A percentile compares a stretch with the other conserved stretches of the same genome.
Conservation (phyloP, 805 yeast genomes). For the Myxozyma geophila region DNA sequence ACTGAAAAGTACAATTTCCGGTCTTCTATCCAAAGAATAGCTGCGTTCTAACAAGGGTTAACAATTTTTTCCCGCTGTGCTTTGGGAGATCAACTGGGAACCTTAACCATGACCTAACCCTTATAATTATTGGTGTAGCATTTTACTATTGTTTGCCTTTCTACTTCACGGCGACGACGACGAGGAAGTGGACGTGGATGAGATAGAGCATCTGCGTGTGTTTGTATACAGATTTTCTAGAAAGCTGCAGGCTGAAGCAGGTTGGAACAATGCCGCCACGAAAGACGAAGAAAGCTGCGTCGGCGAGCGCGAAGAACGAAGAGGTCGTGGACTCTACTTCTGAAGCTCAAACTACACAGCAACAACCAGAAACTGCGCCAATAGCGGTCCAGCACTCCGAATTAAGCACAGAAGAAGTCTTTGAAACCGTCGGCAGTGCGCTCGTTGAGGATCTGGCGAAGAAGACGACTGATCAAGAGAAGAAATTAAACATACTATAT, state of each 20-base stretch:
- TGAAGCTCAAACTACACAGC: background rate
- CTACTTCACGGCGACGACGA: too few species aligned
- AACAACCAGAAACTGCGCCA: background rate
- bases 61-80: background rate
- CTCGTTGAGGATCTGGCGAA: conserved; percentile 33
- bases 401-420: conserved; percentile 21
- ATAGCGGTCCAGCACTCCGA: conserved; percentile 13
- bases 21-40: background rate
- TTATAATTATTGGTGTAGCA: background rate
- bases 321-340: background rate
- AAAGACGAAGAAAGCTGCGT: conserved; percentile 1
- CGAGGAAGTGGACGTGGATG: background rate
- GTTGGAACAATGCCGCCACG: conserved; percentile 12
- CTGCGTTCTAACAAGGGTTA: background rate
- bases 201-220: background rate
- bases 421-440: conserved; percentile 32
- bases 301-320: background rate
- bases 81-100: conserved; percentile 3
- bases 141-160: background rate
- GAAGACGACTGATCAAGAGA: conserved; percentile 44
- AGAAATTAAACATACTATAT: conserved; percentile 41
- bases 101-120: background rate
- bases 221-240: background rate
- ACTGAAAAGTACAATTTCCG: background rate
- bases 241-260: too few species aligned